phyloP scores from a whole-genome alignment of 2,329 filamentous ascomycete species.

The Tolypocladium tundrense region DNA sequence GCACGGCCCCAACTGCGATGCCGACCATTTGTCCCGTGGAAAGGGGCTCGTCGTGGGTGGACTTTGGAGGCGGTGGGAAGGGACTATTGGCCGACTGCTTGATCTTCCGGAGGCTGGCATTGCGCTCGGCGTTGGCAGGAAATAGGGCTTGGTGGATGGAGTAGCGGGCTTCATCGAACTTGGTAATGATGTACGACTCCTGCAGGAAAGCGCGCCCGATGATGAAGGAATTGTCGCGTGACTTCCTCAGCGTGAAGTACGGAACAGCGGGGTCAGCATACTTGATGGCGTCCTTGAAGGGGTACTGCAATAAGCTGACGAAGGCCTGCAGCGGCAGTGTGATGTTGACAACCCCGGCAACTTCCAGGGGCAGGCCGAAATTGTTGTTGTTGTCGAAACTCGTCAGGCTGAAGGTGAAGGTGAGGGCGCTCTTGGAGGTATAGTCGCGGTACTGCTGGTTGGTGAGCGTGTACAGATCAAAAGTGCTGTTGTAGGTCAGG shows the following conservation, averaged over 20 bases:
- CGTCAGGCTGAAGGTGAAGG: constrained; percentile 47
- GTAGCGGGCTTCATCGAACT: constrained; percentile 43
- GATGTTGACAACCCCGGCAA: constrained; percentile 44
- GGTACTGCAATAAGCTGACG: constrained; percentile 37
- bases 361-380: constrained; percentile 36
- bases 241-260: constrained; percentile 58
- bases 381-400: constrained; percentile 43
- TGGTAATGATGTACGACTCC: constrained; percentile 51
- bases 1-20: constrained; percentile 31
- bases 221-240: constrained; percentile 41
- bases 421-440: constrained; percentile 31
- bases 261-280: constrained; percentile 35
- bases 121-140: constrained; percentile 29
- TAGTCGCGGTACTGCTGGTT: constrained; percentile 43
- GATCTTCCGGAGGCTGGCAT: constrained; percentile 32
- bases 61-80: constrained; percentile 28
- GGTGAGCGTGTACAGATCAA: constrained; percentile 55
- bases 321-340: constrained; percentile 42
- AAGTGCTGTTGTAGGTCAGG: constrained; percentile 52
- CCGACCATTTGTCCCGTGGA: constrained; percentile 32
- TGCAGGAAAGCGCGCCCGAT: constrained; percentile 62
- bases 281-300: constrained; percentile 31
- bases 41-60: constrained; percentile 16
- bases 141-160: constrained; percentile 46
- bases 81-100: constrained; percentile 33